A percentile compares a stretch with the other conserved stretches of the same genome.
Evolutionary conservation across 2,329 filamentous ascomycete species (phyloP).

Genomic region (Biscogniauxia marginata): DNA sequence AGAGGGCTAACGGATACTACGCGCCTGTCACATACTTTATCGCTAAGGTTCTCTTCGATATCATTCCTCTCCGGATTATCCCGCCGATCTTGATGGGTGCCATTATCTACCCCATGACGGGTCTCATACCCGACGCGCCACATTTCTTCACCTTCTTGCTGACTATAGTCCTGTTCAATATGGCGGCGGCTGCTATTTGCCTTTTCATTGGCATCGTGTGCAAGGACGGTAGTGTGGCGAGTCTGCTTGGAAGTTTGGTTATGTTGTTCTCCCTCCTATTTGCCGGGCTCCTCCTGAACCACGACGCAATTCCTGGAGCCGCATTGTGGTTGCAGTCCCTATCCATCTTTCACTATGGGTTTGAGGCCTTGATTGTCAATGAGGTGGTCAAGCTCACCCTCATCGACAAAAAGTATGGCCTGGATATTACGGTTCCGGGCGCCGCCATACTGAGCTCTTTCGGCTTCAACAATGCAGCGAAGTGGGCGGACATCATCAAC

Average conservation of each 20-base stretch:
- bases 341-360: constrained; percentile 97
- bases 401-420: constrained; percentile 90
- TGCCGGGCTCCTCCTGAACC: constrained; percentile 89
- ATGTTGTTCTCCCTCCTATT: constrained; percentile 98
- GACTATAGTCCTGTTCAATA: constrained; percentile 91
- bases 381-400: constrained; percentile 89
- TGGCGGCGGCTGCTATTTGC: constrained; percentile 89
- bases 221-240: constrained; percentile 87
- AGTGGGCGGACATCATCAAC: constrained; percentile 82
- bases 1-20: constrained; percentile 96
- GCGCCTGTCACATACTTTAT: constrained; percentile 90
- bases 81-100: constrained; percentile 93
- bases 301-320: constrained; percentile 82
- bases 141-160: constrained; percentile 92
- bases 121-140: constrained; percentile 74
- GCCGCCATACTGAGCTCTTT: constrained; percentile 93
- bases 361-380: constrained; percentile 95
- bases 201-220: constrained; percentile 96
- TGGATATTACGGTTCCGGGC: constrained; percentile 94
- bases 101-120: constrained; percentile 98
- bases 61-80: constrained; percentile 88
- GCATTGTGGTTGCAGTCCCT: constrained; percentile 89
- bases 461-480: constrained; percentile 83
- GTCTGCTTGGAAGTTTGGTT: constrained; percentile 87
- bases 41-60: constrained; percentile 97